phyloP scores from a whole-genome alignment of 805 yeast species.

The Ogataea salicorniae region DNA sequence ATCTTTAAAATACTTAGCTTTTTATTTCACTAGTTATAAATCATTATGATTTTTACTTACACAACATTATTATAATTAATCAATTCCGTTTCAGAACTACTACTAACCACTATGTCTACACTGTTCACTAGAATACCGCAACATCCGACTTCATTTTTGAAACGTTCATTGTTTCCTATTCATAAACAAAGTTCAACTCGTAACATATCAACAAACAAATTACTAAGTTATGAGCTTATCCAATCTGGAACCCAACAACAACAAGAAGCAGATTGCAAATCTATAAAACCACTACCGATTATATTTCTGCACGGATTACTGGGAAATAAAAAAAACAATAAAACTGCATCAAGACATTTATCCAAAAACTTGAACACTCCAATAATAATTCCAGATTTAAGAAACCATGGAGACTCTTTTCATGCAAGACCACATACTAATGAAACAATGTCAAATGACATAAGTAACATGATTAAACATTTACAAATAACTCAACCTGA shows the following conservation, averaged over 20 bases:
- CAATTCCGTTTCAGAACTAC: too few species aligned
- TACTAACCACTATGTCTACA: too few species aligned
- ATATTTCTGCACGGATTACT: conserved; percentile 83
- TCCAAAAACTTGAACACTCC: conserved; percentile 43
- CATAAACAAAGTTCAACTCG: too few species aligned
- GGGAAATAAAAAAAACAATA: conserved; percentile 73
- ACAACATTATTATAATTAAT: too few species aligned
- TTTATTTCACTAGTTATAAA: too few species aligned
- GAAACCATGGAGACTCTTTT: conserved; percentile 91
- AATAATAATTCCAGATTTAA: conserved; percentile 64
- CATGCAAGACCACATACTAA: conserved; percentile 66
- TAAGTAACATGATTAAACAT: conserved; percentile 45
- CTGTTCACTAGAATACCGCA: too few species aligned
- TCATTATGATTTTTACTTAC: too few species aligned
- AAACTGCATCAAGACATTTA: conserved; percentile 63
- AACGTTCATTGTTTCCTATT: too few species aligned
- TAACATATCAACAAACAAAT: not conserved
- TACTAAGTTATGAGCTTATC: conserved; percentile 2
- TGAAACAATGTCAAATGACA: conserved; percentile 74
- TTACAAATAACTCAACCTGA: conserved; percentile 9
- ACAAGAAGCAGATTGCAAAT: not conserved
- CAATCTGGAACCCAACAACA: conserved; percentile 1
- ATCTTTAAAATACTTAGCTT: too few species aligned
- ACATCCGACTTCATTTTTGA: too few species aligned
- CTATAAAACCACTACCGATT: conserved; percentile 45